Base-by-base conservation (phyloP, 257 asterid species). In the Gardenia jasminoides region DNA sequence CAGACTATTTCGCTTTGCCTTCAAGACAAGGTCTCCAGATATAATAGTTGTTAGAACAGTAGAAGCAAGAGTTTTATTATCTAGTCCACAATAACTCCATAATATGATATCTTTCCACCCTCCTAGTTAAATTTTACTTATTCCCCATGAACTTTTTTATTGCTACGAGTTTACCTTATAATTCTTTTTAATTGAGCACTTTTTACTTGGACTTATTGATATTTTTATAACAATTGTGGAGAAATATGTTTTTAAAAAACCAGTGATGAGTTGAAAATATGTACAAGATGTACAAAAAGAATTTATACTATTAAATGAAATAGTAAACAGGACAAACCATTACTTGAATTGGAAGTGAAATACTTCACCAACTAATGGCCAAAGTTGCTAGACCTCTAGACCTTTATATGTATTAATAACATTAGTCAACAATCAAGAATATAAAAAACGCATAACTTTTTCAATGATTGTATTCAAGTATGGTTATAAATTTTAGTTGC, bases 1-100 rank as follows among this genome's bases (percentile, higher is more conserved):
- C 70, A 24, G 36, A 22, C 39, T 72, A 47, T 54, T 6, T 59
- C 52, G 74, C 72, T 48, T 66, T 79, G 67, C 30, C 74, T 73
- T 79, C 1, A 79, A 73, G 79, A 74, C 79, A 52, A 26, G 61
- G 79, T 54, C 36, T 28, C 39, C 15, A 50, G 33, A 36, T 65
- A 71, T 13, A 7, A 71, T 13, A 7, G 24, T 6, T 58, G 16
- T 44, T 46, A 62, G n/a, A n/a, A n/a, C 70, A 75, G 79, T 43
- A 8, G 26, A 10, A 61, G 1, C 31, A 24, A 10, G 15, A 8
- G 5, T 61, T 26, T 62, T 26, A 26, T 62, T 11, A 26, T 26
- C 12, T 62, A 39, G 39, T 62, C 67, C 67, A 26, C 20, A 62
- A 26, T 62, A 62, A 3, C 30, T 62, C 19, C 1, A 26, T 62